Conservation (phyloP, 306 rosid genomes). For the Astragalus glycyphyllos region DNA sequence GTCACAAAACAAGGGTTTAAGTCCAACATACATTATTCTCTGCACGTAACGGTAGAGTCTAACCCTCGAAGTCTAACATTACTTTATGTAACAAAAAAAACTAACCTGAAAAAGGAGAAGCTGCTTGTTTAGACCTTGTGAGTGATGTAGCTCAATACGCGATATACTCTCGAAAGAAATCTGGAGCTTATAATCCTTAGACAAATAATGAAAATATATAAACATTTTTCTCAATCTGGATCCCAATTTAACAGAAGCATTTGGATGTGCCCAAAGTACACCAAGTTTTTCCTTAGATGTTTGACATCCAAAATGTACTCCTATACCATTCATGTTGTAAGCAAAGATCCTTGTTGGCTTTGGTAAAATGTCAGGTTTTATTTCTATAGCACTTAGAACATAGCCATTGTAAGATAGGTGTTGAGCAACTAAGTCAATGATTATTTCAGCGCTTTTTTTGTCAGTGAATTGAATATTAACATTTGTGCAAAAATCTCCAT, state of each 20-base stretch:
- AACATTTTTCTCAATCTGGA: conserved; percentile 38
- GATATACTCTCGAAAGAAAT: conserved; percentile 54
- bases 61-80: neutral
- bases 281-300: conserved; percentile 52
- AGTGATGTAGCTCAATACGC: conserved; percentile 50
- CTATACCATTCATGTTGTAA: conserved; percentile 38
- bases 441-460: conserved; percentile 41
- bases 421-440: conserved; percentile 41
- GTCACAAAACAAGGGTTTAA: no score
- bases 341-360: conserved; percentile 43
- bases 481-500: conserved; percentile 34
- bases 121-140: conserved; percentile 21
- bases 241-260: conserved; percentile 53
- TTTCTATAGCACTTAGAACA: conserved; percentile 30
- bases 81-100: neutral
- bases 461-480: conserved; percentile 56
- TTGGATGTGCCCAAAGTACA: conserved; percentile 56
- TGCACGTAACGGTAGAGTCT: no score
- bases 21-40: no score
- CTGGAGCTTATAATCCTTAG: conserved; percentile 53
- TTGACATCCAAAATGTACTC: conserved; percentile 57
- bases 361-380: conserved; percentile 22
- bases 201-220: conserved; percentile 44
- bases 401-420: conserved; percentile 24
- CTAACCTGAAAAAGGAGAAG: conserved; percentile 67